A percentile compares a stretch with the other conserved stretches of the same genome.
phyloP scores from a whole-genome alignment of 2,329 filamentous ascomycete species.

The Pseudopithomyces maydicus region DNA sequence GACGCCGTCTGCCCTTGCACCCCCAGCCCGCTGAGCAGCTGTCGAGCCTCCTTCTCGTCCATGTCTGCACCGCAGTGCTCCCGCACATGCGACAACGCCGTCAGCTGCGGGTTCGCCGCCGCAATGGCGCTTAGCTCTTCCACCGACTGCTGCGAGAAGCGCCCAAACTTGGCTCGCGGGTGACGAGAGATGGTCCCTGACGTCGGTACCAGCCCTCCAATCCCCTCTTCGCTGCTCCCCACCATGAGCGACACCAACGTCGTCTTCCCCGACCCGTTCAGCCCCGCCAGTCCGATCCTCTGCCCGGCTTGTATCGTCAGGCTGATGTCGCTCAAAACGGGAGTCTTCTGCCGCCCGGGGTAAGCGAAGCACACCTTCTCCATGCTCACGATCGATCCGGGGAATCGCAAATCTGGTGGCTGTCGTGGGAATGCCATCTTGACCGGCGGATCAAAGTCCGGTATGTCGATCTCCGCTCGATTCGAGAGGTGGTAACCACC shows the following conservation, averaged over 20 bases:
- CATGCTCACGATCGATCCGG: constrained; percentile 72
- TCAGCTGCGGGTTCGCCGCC: constrained; percentile 58
- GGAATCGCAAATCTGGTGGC: constrained; percentile 73
- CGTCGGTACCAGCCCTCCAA: constrained; percentile 55
- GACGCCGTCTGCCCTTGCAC: constrained; percentile 72
- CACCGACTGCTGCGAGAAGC: constrained; percentile 81
- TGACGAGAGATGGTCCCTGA: constrained; percentile 69
- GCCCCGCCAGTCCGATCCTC: constrained; percentile 73
- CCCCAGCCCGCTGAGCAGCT: constrained; percentile 70
- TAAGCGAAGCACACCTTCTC: constrained; percentile 74
- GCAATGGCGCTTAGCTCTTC: constrained; percentile 68
- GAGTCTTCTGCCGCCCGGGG: constrained; percentile 45
- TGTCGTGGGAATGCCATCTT: constrained; percentile 64
- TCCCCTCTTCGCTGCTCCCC: constrained; percentile 45
- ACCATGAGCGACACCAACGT: constrained; percentile 75
- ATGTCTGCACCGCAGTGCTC: constrained; percentile 58
- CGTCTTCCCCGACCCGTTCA: constrained; percentile 84
- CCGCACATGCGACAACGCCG: constrained; percentile 68
- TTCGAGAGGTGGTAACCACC: constrained; percentile 54
- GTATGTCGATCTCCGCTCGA: constrained; percentile 74
- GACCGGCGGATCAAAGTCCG: constrained; percentile 61
- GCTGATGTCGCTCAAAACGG: constrained; percentile 65
- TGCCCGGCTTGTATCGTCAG: constrained; percentile 75
- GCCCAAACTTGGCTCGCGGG: constrained; percentile 71
- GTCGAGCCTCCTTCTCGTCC: constrained; percentile 70